Evolutionary conservation across 495 filamentous ascomycete genomes (phyloP).

Genomic region (Penicillium dipodomyicola): DNA sequence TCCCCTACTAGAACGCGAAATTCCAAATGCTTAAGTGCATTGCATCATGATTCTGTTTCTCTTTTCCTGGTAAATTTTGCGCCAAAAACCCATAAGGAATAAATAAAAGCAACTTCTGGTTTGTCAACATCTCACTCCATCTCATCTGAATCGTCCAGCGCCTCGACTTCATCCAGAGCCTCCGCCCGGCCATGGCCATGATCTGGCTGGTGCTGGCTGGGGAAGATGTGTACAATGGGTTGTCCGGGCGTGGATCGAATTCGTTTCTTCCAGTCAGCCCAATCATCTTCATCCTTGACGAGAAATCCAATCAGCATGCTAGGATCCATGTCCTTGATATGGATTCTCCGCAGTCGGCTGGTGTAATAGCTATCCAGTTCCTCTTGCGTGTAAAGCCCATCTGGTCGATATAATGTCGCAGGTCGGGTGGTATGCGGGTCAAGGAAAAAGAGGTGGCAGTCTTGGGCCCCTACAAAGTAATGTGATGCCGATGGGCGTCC

Average conservation of each 20-base stretch:
- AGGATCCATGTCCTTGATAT: slow-evolving; percentile 92
- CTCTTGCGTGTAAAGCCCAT: slow-evolving; percentile 58
- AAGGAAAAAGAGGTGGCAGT: slow-evolving; percentile 85
- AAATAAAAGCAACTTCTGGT: not conserved
- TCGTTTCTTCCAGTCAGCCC: slow-evolving; percentile 72
- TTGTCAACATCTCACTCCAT: slow-evolving; percentile 21
- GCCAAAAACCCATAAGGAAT: not conserved
- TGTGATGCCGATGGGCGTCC: slow-evolving; percentile 93
- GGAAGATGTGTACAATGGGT: slow-evolving; percentile 71
- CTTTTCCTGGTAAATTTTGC: slow-evolving; percentile 11
- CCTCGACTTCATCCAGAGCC: slow-evolving; percentile 88
- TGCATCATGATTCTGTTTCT: slow-evolving; percentile 28
- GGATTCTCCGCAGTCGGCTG: slow-evolving; percentile 73
- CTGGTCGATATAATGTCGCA: slow-evolving; percentile 57
- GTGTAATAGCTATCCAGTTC: slow-evolving; percentile 88
- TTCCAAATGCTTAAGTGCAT: slow-evolving; percentile 55
- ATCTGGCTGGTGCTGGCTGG: slow-evolving; percentile 60
- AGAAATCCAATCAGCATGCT: slow-evolving; percentile 99
- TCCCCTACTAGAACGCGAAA: slow-evolving; percentile 45
- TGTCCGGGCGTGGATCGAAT: slow-evolving; percentile 72
- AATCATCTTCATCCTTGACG: slow-evolving; percentile 78
- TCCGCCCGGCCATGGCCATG: slow-evolving; percentile 58
- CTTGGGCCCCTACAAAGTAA: slow-evolving; percentile 97
- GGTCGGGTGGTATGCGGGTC: slow-evolving; percentile 84
- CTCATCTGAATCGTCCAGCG: slow-evolving; percentile 69